phyloP scores from a whole-genome alignment of 306 rosid species.

The Pachyrhizus erosus region DNA sequence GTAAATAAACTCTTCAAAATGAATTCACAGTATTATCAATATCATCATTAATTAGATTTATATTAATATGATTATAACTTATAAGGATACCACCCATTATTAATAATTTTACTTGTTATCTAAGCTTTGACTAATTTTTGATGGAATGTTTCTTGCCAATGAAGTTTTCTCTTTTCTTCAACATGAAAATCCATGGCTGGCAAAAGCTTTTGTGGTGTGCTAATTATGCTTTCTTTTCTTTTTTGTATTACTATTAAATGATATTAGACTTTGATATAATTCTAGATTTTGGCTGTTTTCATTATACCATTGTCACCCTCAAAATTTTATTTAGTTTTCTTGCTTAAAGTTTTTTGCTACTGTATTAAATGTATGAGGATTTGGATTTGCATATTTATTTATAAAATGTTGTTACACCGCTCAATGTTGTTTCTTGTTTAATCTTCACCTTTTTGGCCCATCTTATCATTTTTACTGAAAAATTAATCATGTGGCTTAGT shows the following conservation, averaged over 20 bases:
- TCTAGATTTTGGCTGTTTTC: neutral
- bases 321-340: neutral
- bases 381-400: neutral
- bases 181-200: neutral
- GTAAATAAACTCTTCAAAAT: no score
- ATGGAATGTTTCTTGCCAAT: slow-evolving; percentile 17
- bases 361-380: slow-evolving; percentile 2
- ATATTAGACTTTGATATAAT: neutral
- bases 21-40: neutral
- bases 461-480: neutral
- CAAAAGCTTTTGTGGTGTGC: neutral
- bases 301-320: slow-evolving; percentile 6
- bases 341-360: neutral
- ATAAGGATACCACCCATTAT: neutral
- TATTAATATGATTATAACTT: neutral
- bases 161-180: neutral
- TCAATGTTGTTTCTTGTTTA: slow-evolving; percentile 12
- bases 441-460: neutral
- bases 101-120: slow-evolving; percentile 17
- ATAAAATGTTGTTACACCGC: neutral
- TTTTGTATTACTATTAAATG: neutral
- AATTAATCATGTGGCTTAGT: slow-evolving; percentile 5
- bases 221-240: slow-evolving; percentile 15
- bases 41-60: slow-evolving; percentile 30
- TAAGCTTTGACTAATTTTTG: slow-evolving; percentile 26